Conservation (phyloP, 106 monocot species). For the Triglochin maritima region DNA sequence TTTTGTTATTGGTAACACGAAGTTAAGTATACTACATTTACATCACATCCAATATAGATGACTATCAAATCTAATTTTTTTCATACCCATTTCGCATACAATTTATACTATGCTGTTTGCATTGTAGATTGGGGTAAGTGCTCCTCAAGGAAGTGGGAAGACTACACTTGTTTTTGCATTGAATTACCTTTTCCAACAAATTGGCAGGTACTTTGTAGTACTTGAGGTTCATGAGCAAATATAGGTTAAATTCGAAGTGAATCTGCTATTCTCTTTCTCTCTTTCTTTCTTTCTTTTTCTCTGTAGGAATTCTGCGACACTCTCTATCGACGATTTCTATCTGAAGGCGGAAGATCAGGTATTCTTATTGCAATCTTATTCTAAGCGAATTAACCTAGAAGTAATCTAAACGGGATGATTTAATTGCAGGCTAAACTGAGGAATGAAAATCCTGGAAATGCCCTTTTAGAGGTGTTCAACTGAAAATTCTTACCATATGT, state of each 20-base stretch:
- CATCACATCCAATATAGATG: no score
- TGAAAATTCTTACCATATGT: neutral
- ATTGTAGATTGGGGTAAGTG: slow-evolving; percentile 88
- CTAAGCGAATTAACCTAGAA: neutral
- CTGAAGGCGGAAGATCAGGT: slow-evolving; percentile 93
- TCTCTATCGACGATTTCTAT: slow-evolving; percentile 99
- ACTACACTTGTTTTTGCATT: slow-evolving; percentile 94
- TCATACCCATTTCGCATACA: neutral
- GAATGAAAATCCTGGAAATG: slow-evolving; percentile 74
- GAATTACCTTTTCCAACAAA: slow-evolving; percentile 60
- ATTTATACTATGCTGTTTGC: neutral
- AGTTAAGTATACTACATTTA: no score
- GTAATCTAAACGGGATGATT: neutral
- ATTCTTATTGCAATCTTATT: neutral
- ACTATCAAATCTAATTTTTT: no score
- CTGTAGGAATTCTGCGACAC: slow-evolving; percentile 66
- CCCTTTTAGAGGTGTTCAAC: slow-evolving; percentile 76
- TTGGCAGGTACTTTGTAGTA: slow-evolving; percentile 45
- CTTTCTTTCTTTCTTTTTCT: slow-evolving; percentile 11
- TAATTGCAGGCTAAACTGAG: slow-evolving; percentile 54
- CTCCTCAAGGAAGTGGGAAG: slow-evolving; percentile 98
- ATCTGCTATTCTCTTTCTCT: neutral
- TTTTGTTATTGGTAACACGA: neutral
- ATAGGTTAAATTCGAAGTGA: neutral
- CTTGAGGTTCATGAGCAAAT: neutral